Conservation (phyloP, 2,329 filamentous ascomycete genomes). For the Plenodomus biglobosus region DNA sequence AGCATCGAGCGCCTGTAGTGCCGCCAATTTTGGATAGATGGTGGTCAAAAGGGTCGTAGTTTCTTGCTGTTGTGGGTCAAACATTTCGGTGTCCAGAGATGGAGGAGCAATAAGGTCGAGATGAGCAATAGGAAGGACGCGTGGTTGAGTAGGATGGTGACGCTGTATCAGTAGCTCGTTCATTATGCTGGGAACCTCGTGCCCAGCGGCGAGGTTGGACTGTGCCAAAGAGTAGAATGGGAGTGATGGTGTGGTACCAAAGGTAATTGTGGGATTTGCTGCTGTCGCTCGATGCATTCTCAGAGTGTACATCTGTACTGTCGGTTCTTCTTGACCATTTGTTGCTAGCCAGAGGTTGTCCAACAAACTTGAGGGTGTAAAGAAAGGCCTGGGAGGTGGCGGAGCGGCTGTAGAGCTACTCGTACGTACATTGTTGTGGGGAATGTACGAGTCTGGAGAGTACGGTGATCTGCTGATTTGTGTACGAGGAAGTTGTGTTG, state of each 20-base stretch:
- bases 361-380: slow-evolving; percentile 61
- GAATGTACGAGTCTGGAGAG: slow-evolving; percentile 52
- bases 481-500: slow-evolving; percentile 63
- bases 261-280: slow-evolving; percentile 53
- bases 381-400: slow-evolving; percentile 37
- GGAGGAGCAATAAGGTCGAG: slow-evolving; percentile 44
- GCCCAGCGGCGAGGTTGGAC: slow-evolving; percentile 51
- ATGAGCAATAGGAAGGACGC: slow-evolving; percentile 45
- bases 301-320: slow-evolving; percentile 42
- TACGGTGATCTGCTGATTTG: slow-evolving; percentile 69
- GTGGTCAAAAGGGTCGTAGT: slow-evolving; percentile 41
- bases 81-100: slow-evolving; percentile 28
- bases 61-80: slow-evolving; percentile 36
- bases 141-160: slow-evolving; percentile 44
- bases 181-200: slow-evolving; percentile 57
- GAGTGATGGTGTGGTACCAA: slow-evolving; percentile 68
- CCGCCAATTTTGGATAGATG: slow-evolving; percentile 52
- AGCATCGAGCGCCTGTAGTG: slow-evolving; percentile 49
- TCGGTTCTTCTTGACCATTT: slow-evolving; percentile 62
- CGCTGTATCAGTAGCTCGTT: slow-evolving; percentile 44
- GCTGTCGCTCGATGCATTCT: slow-evolving; percentile 50
- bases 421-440: slow-evolving; percentile 39
- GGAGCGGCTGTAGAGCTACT: slow-evolving; percentile 23
- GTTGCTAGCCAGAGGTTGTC: slow-evolving; percentile 68
- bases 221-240: slow-evolving; percentile 69